A percentile compares a stretch with the other conserved stretches of the same genome.
phyloP scores from a whole-genome alignment of 805 yeast species.

The Nakazawaea wickerhamii region DNA sequence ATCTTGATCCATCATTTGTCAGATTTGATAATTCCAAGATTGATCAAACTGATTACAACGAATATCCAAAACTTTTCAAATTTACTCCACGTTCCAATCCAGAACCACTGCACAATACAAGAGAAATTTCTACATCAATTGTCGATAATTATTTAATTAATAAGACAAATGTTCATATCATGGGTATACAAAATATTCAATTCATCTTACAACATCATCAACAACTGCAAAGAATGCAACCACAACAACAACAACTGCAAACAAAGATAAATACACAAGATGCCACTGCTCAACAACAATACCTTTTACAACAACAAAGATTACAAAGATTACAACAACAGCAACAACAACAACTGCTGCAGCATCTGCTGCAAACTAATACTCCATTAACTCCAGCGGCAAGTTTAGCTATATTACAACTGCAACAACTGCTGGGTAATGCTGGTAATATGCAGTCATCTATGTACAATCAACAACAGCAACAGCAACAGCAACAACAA shows the following conservation, averaged over 20 bases:
- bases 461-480: conserved; percentile 28
- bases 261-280: conserved; percentile 28
- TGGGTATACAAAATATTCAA: conserved; percentile 12
- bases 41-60: background rate
- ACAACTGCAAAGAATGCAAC: conserved; percentile 20
- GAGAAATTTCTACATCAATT: conserved; percentile 1
- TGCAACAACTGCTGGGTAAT: conserved; percentile 24
- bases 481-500: conserved; percentile 27
- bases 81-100: background rate
- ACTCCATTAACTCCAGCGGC: conserved; percentile 16
- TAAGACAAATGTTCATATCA: conserved; percentile 8
- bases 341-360: conserved; percentile 13
- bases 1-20: conserved; percentile 9
- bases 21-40: conserved; percentile 2
- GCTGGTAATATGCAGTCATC: background rate
- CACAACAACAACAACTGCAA: conserved; percentile 24
- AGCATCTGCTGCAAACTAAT: conserved; percentile 14
- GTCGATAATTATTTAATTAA: conserved; percentile 10
- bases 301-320: conserved; percentile 26
- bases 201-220: conserved; percentile 23
- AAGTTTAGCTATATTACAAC: conserved; percentile 23
- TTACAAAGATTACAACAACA: conserved; percentile 13
- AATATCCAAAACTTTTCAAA: conserved; percentile 8
- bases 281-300: conserved; percentile 20
- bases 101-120: background rate